These are phyloP conservation scores for Paratrypanosoma confusum DNA, from an alignment of 208 protist species.

Conservation along the genomic window DNA sequence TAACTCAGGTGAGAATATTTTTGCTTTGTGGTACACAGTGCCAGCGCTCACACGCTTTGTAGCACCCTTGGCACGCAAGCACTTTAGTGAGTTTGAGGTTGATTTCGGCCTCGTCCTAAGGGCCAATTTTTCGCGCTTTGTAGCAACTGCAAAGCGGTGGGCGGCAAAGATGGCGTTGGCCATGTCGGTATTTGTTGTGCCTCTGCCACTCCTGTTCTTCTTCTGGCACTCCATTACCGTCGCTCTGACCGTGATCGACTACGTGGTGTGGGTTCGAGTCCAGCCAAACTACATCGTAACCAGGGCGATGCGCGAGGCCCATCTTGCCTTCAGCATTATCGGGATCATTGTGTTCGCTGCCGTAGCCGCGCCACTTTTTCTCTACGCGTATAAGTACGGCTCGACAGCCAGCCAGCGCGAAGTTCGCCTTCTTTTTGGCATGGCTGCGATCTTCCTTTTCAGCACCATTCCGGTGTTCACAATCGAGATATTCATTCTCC, in stretches of 20 bases:
- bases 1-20: too few species aligned
- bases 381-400: constrained; percentile 81
- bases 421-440: constrained; percentile 24
- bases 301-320: constrained; percentile 10
- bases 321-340: constrained; percentile 53
- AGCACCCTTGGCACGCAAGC: too few species aligned
- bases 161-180: not conserved
- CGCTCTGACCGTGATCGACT: constrained; percentile 39
- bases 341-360: constrained; percentile 27
- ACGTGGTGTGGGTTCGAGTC: constrained; percentile 22
- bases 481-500: constrained; percentile 31
- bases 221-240: constrained; percentile 49
- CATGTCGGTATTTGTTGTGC: constrained; percentile 48
- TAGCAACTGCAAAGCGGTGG: not conserved
- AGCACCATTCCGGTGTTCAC: constrained; percentile 50
- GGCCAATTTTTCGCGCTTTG: not conserved
- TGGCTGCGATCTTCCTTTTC: constrained; percentile 46
- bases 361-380: constrained; percentile 44
- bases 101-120: too few species aligned
- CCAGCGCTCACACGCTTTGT: too few species aligned
- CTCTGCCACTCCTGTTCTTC: constrained; percentile 47
- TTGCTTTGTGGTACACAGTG: too few species aligned
- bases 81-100: too few species aligned
- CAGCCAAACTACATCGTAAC: not conserved
- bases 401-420: constrained; percentile 14